Evolutionary conservation across 306 rosid species (phyloP).

Genomic region (Malus orientalis): DNA sequence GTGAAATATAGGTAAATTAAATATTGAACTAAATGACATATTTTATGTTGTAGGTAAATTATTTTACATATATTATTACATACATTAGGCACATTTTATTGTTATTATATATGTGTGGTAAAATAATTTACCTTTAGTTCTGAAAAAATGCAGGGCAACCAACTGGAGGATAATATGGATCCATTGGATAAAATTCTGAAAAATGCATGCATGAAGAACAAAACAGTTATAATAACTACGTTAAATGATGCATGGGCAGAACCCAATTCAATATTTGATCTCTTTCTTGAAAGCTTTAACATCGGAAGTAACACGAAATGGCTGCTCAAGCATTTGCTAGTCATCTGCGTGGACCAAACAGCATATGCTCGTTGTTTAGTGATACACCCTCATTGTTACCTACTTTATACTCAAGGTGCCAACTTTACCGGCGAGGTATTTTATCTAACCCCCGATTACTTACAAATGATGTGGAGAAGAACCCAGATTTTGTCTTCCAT

Average conservation of each 20-base stretch:
- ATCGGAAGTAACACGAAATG: conserved; percentile 48
- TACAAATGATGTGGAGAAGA: conserved; percentile 82
- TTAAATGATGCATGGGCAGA: conserved; percentile 88
- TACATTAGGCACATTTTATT: no score
- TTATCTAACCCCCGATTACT: conserved; percentile 53
- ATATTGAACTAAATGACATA: no score
- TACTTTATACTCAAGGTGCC: conserved; percentile 35
- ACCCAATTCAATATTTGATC: conserved; percentile 63
- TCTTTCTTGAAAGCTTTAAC: conserved; percentile 64
- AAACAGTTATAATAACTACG: conserved; percentile 71
- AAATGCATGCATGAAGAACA: conserved; percentile 49
- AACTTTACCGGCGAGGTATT: conserved; percentile 55
- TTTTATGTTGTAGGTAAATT: no score
- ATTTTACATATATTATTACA: no score
- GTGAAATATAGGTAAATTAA: no score
- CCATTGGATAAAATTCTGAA: conserved; percentile 27
- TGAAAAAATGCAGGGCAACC: background rate
- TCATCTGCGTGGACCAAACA: conserved; percentile 59
- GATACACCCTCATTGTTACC: conserved; percentile 56
- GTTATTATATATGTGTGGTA: no score
- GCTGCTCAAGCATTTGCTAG: conserved; percentile 56
- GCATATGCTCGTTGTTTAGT: conserved; percentile 58
- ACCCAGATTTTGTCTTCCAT: conserved; percentile 49
- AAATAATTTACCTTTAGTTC: no score
- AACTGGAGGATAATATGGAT: background rate